Evolutionary conservation across 305 asterid genomes (phyloP), one percentile per base, ranked within the genome.

Genomic region (Nicotiana rustica): DNA sequence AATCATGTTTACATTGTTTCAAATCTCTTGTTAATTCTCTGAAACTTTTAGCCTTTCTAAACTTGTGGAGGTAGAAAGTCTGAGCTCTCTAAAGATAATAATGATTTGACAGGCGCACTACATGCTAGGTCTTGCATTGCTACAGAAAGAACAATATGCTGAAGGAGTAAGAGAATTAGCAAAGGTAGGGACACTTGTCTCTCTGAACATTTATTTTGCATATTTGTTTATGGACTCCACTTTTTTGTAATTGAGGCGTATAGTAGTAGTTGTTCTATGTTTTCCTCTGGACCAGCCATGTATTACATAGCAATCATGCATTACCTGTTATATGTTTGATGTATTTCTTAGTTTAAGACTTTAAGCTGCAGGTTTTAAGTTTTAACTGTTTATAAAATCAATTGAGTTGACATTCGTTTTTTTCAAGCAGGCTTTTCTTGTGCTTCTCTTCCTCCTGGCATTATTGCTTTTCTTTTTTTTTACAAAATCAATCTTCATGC

Each of bases 111-210:
- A 96, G 98, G 99, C 86, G 13, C 99, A 91, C 86, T 93, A 93
- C 81, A 94, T 96, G 98, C 97, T 96, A 61, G 98, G 98, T 77
- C 99, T 91, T 69, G 98, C 98, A 21, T 85, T 96, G 87, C 95
- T 96, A 49, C 88, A 91, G 85, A 90, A 83, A 86, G 78, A 89
- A 89, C 91, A 88, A 10, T 93, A 87, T 81, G 89, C 91, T 7
- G 94, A 91, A 83, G 99, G 99, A 76, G 93, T 91, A 81, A 94
- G 78, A 89, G 92, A 89, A 91, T 82, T 96, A 89, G 95, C 91
- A 88, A 94, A 86, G 84, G 99, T 95, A 83, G 38, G 87, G 62
- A 47, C 31, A 59, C 29, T 84, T 60, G 83, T 81, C 66, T 71
- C 62, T 67, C 29, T 68, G 31, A 68, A 44, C 29, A 5, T 68